phyloP scores from a whole-genome alignment of 306 rosid species.

The Citrullus colocynthis region DNA sequence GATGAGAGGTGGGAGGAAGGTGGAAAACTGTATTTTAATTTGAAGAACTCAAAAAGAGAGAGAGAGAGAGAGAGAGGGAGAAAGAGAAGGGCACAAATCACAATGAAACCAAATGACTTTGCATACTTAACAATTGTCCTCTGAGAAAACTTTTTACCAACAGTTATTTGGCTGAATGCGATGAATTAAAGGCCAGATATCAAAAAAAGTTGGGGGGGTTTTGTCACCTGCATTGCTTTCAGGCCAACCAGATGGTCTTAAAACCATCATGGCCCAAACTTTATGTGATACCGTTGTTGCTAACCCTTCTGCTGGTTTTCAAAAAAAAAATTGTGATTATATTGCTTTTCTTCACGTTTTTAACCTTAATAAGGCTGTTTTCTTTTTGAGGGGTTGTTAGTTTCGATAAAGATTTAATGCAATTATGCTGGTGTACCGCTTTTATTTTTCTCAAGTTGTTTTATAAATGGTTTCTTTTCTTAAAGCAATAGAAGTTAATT shows the following conservation, averaged over 20 bases:
- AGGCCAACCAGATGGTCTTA: background rate
- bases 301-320: background rate
- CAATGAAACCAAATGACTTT: background rate
- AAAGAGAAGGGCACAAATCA: background rate
- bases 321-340: background rate
- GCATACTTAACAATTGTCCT: background rate
- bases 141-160: background rate
- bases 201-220: background rate
- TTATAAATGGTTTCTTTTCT: background rate
- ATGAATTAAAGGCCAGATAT: background rate
- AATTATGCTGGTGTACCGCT: background rate
- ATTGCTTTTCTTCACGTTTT: background rate
- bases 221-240: constrained; percentile 10
- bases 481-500: background rate
- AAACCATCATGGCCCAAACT: background rate
- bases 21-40: constrained; percentile 34
- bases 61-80: constrained; percentile 20
- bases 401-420: background rate
- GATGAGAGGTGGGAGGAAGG: constrained; percentile 33
- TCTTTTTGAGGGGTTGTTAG: background rate
- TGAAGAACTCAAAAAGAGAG: constrained; percentile 3
- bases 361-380: background rate
- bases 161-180: background rate
- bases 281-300: background rate
- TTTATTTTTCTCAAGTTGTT: background rate